A percentile compares a stretch with the other conserved stretches of the same genome.
These are phyloP conservation scores for Cystobasidiopsis lactophilus DNA, from an alignment of 768 basidiomycete genomes.

Conservation along the genomic window DNA sequence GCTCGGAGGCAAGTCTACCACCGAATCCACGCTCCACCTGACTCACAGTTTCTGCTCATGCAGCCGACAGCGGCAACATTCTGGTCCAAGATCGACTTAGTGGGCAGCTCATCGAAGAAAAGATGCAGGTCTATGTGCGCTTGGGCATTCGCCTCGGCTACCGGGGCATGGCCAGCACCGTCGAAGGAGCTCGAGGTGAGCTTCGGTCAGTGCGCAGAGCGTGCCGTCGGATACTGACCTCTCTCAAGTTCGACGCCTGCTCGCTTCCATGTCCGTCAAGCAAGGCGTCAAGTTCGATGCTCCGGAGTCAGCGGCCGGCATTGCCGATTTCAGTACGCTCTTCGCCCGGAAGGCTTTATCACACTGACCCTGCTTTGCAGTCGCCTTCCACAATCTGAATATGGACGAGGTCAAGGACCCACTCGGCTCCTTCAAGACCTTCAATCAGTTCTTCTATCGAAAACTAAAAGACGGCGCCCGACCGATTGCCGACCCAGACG, in stretches of 20 bases:
- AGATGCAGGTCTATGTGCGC: constrained; percentile 87
- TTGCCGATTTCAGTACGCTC: constrained; percentile 63
- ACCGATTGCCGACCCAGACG: constrained; percentile 45
- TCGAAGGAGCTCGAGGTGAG: neutral
- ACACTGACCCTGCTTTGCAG: too few relatives aligned
- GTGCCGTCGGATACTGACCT: too few relatives aligned
- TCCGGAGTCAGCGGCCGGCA: constrained; percentile 61
- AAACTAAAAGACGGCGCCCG: constrained; percentile 69
- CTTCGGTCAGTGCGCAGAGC: neutral
- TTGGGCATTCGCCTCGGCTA: constrained; percentile 81
- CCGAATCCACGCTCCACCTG: too few relatives aligned
- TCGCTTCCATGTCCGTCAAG: constrained; percentile 77
- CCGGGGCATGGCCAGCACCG: constrained; percentile 28
- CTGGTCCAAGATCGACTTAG: constrained; percentile 71
- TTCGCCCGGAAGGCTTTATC: too few relatives aligned
- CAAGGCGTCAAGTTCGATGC: constrained; percentile 83
- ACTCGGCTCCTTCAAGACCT: constrained; percentile 63
- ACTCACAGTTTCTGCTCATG: too few relatives aligned
- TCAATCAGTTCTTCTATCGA: constrained; percentile 45
- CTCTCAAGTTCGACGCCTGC: constrained; percentile 41
- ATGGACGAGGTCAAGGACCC: constrained; percentile 66
- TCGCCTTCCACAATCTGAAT: constrained; percentile 70
- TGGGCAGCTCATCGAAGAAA: constrained; percentile 86
- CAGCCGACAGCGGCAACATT: constrained; percentile 93
- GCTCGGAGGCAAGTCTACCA: constrained; percentile 42